Percentiles rank a stretch among this genome's conserved stretches.
These are phyloP conservation scores for Fabrea salina DNA, from an alignment of 169 alveolate species.

Conservation along the genomic window DNA sequence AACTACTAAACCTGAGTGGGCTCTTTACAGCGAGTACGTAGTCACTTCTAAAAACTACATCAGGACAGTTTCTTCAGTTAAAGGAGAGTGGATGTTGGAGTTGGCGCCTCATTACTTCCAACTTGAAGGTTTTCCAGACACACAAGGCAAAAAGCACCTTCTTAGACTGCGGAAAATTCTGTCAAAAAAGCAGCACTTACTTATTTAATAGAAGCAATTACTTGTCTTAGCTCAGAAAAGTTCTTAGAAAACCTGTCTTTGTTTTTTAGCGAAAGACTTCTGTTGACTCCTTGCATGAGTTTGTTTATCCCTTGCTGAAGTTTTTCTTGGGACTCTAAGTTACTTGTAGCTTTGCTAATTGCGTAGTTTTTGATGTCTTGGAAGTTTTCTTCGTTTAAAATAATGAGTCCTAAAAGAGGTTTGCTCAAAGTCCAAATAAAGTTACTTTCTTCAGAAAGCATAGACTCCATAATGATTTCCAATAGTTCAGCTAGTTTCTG, in stretches of 20 bases:
- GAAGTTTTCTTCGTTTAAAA: neutral
- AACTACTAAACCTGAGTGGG: conserved; percentile 96
- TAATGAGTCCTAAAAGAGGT: conserved; percentile 15
- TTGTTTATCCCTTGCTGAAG: neutral
- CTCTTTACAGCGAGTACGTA: conserved; percentile 95
- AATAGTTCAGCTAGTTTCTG: neutral
- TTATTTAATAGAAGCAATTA: neutral
- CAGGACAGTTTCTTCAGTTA: conserved; percentile 91
- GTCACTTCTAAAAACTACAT: conserved; percentile 95
- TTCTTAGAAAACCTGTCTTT: conserved; percentile 13
- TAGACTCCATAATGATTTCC: neutral
- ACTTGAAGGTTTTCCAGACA: conserved; percentile 75
- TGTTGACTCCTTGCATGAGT: conserved; percentile 19
- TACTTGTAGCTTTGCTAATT: neutral
- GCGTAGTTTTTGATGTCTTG: neutral
- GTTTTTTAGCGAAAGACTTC: conserved; percentile 11
- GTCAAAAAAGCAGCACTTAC: no score
- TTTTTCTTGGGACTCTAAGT: neutral
- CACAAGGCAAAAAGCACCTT: conserved; percentile 74
- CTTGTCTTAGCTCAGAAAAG: neutral
- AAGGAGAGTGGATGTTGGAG: conserved; percentile 90
- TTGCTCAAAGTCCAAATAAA: conserved; percentile 22
- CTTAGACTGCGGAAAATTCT: neutral
- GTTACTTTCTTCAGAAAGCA: neutral
- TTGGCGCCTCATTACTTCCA: conserved; percentile 87